Evolutionary conservation across 2,329 filamentous ascomycete species (phyloP).

Genomic region (Neurospora crassa): DNA sequence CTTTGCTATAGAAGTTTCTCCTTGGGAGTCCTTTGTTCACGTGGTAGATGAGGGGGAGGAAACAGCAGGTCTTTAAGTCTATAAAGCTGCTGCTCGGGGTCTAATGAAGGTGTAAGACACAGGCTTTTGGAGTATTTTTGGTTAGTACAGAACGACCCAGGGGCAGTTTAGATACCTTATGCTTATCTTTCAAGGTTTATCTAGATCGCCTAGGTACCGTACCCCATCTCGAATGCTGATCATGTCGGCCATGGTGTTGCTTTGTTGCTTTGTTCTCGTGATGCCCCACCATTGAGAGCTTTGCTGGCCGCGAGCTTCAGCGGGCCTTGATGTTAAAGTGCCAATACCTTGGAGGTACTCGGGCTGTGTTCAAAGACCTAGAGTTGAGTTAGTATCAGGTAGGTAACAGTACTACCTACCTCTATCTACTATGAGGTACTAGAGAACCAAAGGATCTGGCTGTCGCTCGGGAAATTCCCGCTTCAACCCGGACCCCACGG

Average conservation of each 20-base stretch:
- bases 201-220: background rate
- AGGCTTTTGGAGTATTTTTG: background rate
- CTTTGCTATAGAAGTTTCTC: background rate
- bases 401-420: too few species aligned
- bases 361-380: too few species aligned
- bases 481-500: background rate
- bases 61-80: background rate
- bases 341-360: too few species aligned
- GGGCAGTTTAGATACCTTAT: background rate
- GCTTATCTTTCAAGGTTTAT: background rate
- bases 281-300: background rate
- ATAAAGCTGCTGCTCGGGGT: background rate
- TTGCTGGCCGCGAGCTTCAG: background rate
- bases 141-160: background rate
- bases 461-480: background rate
- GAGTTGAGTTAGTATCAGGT: too few species aligned
- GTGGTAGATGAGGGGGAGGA: background rate
- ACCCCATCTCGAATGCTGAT: background rate
- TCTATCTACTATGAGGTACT: too few species aligned
- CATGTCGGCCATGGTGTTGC: background rate
- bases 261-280: background rate
- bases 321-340: too few species aligned
- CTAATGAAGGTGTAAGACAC: background rate
- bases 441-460: too few species aligned
- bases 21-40: background rate